phyloP scores from a whole-genome alignment of 2,329 filamentous ascomycete species.

The Arthrocladium fulminans region DNA sequence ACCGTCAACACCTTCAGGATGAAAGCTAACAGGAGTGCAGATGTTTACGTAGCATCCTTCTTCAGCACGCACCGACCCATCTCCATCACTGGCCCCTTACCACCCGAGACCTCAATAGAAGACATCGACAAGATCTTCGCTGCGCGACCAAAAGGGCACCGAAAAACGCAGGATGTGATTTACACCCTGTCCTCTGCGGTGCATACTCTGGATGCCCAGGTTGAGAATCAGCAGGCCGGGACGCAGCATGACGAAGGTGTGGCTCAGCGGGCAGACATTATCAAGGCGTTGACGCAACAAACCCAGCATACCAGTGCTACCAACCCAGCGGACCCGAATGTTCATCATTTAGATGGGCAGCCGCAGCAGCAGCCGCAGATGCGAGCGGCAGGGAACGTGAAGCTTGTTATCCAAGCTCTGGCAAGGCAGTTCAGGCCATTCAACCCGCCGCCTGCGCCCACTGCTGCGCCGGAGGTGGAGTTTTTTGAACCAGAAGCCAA shows the following conservation, averaged over 20 bases:
- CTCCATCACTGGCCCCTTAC: slow-evolving; percentile 74
- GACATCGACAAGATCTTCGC: slow-evolving; percentile 80
- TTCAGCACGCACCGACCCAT: slow-evolving; percentile 95
- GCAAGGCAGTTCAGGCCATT: slow-evolving; percentile 69
- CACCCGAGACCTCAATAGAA: slow-evolving; percentile 59
- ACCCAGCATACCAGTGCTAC: slow-evolving; percentile 17
- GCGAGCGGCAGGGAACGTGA: slow-evolving; percentile 40
- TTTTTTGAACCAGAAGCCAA: slow-evolving; percentile 33
- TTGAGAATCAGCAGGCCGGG: slow-evolving; percentile 37
- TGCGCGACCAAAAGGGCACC: slow-evolving; percentile 41
- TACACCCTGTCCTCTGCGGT: slow-evolving; percentile 51
- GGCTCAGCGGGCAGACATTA: slow-evolving; percentile 38
- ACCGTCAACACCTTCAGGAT: background rate
- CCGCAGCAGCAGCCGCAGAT: slow-evolving; percentile 34
- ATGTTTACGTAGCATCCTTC: slow-evolving; percentile 80
- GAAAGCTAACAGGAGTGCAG: slow-evolving; percentile 39
- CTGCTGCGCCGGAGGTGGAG: slow-evolving; percentile 45
- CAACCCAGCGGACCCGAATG: slow-evolving; percentile 25
- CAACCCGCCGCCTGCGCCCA: slow-evolving; percentile 70
- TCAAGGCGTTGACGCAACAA: slow-evolving; percentile 33
- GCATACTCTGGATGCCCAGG: slow-evolving; percentile 34
- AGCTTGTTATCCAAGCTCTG: slow-evolving; percentile 59
- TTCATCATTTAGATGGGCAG: slow-evolving; percentile 35
- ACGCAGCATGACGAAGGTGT: slow-evolving; percentile 52
- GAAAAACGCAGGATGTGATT: slow-evolving; percentile 50